Base-by-base conservation (phyloP, 2,329 filamentous ascomycete genomes). In the Pyricularia grisea region DNA sequence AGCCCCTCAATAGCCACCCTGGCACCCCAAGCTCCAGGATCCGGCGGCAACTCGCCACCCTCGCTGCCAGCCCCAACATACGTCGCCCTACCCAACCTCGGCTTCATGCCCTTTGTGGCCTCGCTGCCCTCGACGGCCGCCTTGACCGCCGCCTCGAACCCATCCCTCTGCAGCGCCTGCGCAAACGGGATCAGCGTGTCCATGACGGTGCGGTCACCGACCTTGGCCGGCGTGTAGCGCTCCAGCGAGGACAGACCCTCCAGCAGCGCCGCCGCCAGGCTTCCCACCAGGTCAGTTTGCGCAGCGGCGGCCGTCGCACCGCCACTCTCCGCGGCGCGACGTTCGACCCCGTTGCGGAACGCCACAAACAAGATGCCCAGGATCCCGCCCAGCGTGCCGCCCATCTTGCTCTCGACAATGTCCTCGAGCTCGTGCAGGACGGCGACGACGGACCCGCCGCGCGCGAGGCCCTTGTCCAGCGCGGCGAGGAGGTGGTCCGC, bases 21-120 rank as follows among this genome's bases (percentile, higher is more conserved):
- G 28, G 90, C 83, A n/a, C 88, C 90, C 81, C 89, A 88, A 4
- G 90, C 90, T 33, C 90, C 89, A 0, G 90, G 90, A 76, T 92
- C 90, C 3, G 90, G 89, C 4, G 90, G 87, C 68, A 85, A 71
- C 64, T 82, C 83, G 68, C 78, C 78, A 68, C 80, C 82, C 3
- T 81, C 80, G 31, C 69, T 67, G 63, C 83, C 84, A 1, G 82
- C 83, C 5, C 85, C 88, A 3, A 92, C 86, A 73, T 92, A 92
- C 0, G 90, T 90, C 12, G 89, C 89, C 67, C 90, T 81, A 1
- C 90, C 90, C 31, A 92, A 79, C 73, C 81, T 87, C 9, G 90
- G 87, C 77, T 82, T 85, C 83, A 92, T 86, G 30, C 80, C 85
- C 77, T 85, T 89, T 4, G 90, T 92, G 7, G 81, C 82, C 74